Percentiles rank a stretch among this genome's conserved stretches.
Evolutionary conservation across 1,139 yeast genomes (phyloP).

Genomic region (Lodderomyces oxycetoniae): DNA sequence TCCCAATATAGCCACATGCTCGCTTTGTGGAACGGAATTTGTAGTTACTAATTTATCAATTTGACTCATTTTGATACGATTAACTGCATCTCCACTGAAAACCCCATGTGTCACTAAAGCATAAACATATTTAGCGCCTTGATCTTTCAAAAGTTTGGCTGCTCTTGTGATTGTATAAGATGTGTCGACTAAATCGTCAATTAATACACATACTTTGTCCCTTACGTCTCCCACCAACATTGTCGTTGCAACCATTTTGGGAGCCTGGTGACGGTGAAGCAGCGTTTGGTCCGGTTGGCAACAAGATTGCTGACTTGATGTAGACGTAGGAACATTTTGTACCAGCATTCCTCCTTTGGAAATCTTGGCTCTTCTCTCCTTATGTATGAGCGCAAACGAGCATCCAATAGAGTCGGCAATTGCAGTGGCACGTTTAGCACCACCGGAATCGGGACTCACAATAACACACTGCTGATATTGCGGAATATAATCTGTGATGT

Average conservation of each 20-base stretch:
- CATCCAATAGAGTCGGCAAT: slow-evolving; percentile 88
- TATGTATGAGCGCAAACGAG: slow-evolving; percentile 91
- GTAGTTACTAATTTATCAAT: slow-evolving; percentile 87
- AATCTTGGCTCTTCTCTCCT: slow-evolving; percentile 69
- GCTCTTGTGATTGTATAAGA: slow-evolving; percentile 90
- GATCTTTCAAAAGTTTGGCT: slow-evolving; percentile 84
- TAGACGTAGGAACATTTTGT: slow-evolving; percentile 7
- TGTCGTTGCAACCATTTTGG: slow-evolving; percentile 55
- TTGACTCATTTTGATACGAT: slow-evolving; percentile 59
- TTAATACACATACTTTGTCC: slow-evolving; percentile 75
- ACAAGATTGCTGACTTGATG: slow-evolving; percentile 8
- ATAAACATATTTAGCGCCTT: slow-evolving; percentile 82
- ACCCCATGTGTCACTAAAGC: slow-evolving; percentile 92
- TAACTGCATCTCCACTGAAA: slow-evolving; percentile 86
- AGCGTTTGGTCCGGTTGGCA: slow-evolving; percentile 6
- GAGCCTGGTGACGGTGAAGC: slow-evolving; percentile 6
- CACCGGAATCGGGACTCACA: slow-evolving; percentile 96
- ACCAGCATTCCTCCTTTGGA: slow-evolving; percentile 30
- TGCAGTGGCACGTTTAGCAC: slow-evolving; percentile 93
- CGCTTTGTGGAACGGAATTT: slow-evolving; percentile 86
- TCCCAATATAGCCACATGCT: slow-evolving; percentile 50
- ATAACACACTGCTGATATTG: slow-evolving; percentile 74
- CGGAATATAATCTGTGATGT: slow-evolving; percentile 69
- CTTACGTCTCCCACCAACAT: slow-evolving; percentile 93
- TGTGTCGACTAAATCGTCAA: slow-evolving; percentile 93